Percentiles rank a stretch among this genome's conserved stretches.
Evolutionary conservation across 192 early-diverging fungal genomes (phyloP).

Genomic region (Entomortierella beljakovae): DNA sequence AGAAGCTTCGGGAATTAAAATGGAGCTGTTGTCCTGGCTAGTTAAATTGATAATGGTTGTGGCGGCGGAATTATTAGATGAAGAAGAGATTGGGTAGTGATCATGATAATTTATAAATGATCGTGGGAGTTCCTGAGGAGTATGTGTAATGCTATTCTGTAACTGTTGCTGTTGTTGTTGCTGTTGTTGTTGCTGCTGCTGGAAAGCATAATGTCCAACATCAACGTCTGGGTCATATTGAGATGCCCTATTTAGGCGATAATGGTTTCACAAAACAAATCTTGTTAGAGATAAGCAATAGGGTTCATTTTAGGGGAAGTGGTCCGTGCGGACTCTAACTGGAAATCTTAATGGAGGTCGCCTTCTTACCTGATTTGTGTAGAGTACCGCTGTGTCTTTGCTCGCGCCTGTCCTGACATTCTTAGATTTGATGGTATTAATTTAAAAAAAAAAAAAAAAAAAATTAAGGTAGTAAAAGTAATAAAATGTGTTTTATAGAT

Average conservation of each 20-base stretch:
- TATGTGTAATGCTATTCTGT: conserved; percentile 1
- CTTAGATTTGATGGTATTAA: background rate
- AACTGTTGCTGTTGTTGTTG: too few relatives aligned
- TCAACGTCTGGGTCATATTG: conserved; percentile 35
- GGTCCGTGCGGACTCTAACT: conserved; percentile 2
- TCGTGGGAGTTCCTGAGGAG: conserved; percentile 5
- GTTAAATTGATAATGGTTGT: conserved; percentile 26
- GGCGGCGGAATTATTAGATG: conserved; percentile 7
- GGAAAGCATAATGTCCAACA: conserved; percentile 11
- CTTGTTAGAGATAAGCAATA: background rate
- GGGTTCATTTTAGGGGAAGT: too few relatives aligned
- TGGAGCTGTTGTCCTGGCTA: background rate
- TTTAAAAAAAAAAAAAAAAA: background rate
- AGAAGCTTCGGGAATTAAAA: background rate
- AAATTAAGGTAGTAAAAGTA: background rate
- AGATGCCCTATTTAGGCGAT: conserved; percentile 19
- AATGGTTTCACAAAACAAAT: background rate
- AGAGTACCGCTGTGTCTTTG: conserved; percentile 17
- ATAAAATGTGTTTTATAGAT: background rate
- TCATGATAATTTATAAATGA: background rate
- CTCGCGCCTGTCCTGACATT: conserved; percentile 11
- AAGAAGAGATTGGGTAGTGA: conserved; percentile 12
- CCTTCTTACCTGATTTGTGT: conserved; percentile 30
- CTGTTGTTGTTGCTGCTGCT: conserved; percentile 22
- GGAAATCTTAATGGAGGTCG: background rate